phyloP scores from a whole-genome alignment of 106 monocot species.

The Xerophyta viscosa region DNA sequence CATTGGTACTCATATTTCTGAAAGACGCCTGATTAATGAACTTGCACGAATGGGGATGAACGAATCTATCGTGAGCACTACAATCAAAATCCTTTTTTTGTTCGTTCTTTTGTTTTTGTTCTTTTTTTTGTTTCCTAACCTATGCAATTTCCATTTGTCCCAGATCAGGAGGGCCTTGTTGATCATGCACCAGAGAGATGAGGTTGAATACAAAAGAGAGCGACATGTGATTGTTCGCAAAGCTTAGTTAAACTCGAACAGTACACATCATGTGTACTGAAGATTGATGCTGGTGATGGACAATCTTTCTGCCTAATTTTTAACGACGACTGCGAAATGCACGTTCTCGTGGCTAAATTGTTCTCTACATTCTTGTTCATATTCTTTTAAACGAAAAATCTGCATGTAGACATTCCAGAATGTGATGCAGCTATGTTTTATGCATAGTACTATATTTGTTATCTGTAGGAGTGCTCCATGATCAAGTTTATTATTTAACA shows the following conservation, averaged over 20 bases:
- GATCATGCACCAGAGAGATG: constrained; percentile 94
- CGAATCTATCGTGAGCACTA: constrained; percentile 76
- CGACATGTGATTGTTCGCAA: constrained; percentile 86
- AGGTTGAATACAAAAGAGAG: constrained; percentile 93
- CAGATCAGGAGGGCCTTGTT: constrained; percentile 93
- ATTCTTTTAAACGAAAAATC: too few relatives aligned
- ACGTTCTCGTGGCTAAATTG: too few relatives aligned
- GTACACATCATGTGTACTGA: too few relatives aligned
- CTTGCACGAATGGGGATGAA: constrained; percentile 91
- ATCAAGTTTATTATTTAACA: too few relatives aligned
- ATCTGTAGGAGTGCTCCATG: too few relatives aligned
- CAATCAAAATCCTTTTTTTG: background rate
- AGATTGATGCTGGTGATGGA: too few relatives aligned
- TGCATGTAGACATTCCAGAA: too few relatives aligned
- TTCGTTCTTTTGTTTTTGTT: background rate
- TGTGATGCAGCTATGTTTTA: too few relatives aligned
- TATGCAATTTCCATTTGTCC: background rate
- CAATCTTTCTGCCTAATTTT: too few relatives aligned
- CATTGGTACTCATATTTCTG: constrained; percentile 88
- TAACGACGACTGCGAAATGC: too few relatives aligned
- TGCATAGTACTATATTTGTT: too few relatives aligned
- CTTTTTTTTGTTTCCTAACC: background rate
- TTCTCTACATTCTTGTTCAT: too few relatives aligned
- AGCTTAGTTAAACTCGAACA: constrained; percentile 43
- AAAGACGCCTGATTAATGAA: constrained; percentile 81